Evolutionary conservation across 441 rosid genomes (phyloP), one percentile per base, ranked within the genome.

Genomic region (Bruguiera hainesii): DNA sequence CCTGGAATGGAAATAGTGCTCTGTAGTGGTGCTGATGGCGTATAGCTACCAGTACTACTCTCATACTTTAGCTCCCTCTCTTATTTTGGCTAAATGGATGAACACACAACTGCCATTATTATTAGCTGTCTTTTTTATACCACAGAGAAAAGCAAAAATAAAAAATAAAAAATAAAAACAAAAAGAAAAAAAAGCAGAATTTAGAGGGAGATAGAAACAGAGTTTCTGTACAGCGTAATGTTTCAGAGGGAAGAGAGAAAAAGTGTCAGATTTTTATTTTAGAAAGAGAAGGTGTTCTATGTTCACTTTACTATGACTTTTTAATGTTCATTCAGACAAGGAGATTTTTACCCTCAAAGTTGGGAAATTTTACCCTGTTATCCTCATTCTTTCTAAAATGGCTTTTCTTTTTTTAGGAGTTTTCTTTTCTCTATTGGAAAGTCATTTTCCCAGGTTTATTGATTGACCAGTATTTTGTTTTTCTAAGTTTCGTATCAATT

Each of bases 91-190:
- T 76, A 76, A 75, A 73, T 80, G 75, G 71, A 67, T 31, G 72
- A 66, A 66, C 69, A 63, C 75, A 74, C 73, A 76, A 81, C 78
- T 74, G 76, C 80, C 78, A 74, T 76, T 72, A 67, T 68, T 61
- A 68, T 60, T 5, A 6, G 31, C 42, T 66, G 67, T 51, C 50
- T 29, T 50, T 60, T 67, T 74, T 80, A 63, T 63, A 78, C 61
- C 50, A 33, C 56, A 65, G 23, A 19, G 37, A 79, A 61, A 70
- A 39, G 6, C 18, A 16, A 11, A 56, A 9, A 25, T 20, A 20
- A 20, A 20, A 20, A 20, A 20, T 20, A 15, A 33, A 33, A 33
- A 33, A 26, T 0, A 26, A 16, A 11, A 56, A 9, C 23, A 23
- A 25, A 15, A 33, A 33, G 7, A 7, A 25, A 26, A 26, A 26